Percentiles rank a stretch among this genome's conserved stretches.
Evolutionary conservation across 2,329 filamentous ascomycete genomes (phyloP).

Genomic region (Bimuria novae-zelandiae): DNA sequence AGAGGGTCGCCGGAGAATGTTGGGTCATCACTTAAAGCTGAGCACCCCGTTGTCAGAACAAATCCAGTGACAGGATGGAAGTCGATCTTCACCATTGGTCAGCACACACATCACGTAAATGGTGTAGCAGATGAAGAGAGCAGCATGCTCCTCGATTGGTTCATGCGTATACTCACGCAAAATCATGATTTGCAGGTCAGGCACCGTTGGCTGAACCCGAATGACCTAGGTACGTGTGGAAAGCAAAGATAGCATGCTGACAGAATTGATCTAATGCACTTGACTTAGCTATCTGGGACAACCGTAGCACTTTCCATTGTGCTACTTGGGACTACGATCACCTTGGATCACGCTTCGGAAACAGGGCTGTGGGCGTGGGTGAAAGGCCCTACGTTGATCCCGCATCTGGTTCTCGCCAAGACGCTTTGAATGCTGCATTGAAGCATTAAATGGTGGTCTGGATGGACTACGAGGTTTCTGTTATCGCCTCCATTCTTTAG

Average conservation of each 20-base stretch:
- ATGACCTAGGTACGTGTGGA: too few species aligned
- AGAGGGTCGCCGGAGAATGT: constrained; percentile 58
- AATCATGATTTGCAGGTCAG: constrained; percentile 59
- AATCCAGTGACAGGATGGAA: constrained; percentile 64
- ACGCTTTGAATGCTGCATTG: neutral
- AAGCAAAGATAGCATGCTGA: too few species aligned
- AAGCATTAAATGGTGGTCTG: neutral
- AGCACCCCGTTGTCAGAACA: constrained; percentile 60
- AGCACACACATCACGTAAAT: constrained; percentile 40
- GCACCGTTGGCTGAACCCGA: constrained; percentile 55
- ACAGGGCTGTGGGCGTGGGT: constrained; percentile 59
- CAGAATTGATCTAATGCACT: too few species aligned
- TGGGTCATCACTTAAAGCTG: constrained; percentile 51
- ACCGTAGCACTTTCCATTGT: constrained; percentile 59
- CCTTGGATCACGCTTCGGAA: constrained; percentile 51
- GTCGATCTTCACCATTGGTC: constrained; percentile 49
- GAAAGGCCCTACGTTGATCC: constrained; percentile 61
- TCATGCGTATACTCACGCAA: constrained; percentile 38
- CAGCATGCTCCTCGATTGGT: constrained; percentile 39
- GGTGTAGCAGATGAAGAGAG: constrained; percentile 42
- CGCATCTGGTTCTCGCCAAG: neutral
- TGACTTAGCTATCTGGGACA: constrained; percentile 69
- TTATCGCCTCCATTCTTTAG: neutral
- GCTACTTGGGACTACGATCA: constrained; percentile 65
- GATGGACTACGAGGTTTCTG: neutral